A percentile compares a stretch with the other conserved stretches of the same genome.
phyloP scores from a whole-genome alignment of 768 basidiomycete genomes.

The Hygrocybe coccinea region DNA sequence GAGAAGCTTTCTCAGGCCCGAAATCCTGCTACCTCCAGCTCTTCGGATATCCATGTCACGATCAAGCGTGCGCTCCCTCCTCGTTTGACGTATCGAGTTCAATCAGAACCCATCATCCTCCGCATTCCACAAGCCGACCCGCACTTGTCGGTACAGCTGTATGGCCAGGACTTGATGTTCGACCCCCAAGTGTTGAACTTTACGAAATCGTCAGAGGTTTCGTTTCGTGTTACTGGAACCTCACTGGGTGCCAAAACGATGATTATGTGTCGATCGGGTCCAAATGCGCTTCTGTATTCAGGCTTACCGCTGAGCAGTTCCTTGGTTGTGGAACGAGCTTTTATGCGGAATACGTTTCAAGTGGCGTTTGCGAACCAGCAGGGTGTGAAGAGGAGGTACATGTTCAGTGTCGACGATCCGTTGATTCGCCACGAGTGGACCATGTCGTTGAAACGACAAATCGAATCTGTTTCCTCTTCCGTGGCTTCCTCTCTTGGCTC shows the following conservation, averaged over 20 bases:
- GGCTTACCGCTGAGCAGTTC: constrained; percentile 76
- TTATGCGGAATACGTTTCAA: constrained; percentile 97
- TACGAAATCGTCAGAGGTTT: constrained; percentile 68
- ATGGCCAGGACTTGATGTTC: constrained; percentile 83
- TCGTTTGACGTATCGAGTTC: constrained; percentile 79
- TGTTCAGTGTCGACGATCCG: constrained; percentile 88
- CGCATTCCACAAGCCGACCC: constrained; percentile 82
- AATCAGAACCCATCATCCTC: constrained; percentile 84
- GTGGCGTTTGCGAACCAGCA: constrained; percentile 72
- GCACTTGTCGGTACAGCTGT: constrained; percentile 74
- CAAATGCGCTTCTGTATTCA: constrained; percentile 76
- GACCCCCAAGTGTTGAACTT: constrained; percentile 85
- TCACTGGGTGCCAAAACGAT: constrained; percentile 79
- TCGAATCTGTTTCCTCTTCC: constrained; percentile 43
- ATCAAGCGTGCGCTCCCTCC: constrained; percentile 72
- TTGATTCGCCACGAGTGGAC: constrained; percentile 72
- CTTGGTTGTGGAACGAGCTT: constrained; percentile 81
- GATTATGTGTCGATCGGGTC: constrained; percentile 77
- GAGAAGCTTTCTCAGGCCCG: constrained; percentile 73
- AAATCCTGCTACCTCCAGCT: constrained; percentile 34
- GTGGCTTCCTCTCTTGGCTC: constrained; percentile 30
- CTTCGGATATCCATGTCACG: constrained; percentile 53
- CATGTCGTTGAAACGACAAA: constrained; percentile 60
- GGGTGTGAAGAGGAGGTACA: constrained; percentile 76
- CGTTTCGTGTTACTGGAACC: constrained; percentile 87